A percentile compares a stretch with the other conserved stretches of the same genome.
Evolutionary conservation across 2,329 filamentous ascomycete species (phyloP).

Genomic region (Alternaria longipes): DNA sequence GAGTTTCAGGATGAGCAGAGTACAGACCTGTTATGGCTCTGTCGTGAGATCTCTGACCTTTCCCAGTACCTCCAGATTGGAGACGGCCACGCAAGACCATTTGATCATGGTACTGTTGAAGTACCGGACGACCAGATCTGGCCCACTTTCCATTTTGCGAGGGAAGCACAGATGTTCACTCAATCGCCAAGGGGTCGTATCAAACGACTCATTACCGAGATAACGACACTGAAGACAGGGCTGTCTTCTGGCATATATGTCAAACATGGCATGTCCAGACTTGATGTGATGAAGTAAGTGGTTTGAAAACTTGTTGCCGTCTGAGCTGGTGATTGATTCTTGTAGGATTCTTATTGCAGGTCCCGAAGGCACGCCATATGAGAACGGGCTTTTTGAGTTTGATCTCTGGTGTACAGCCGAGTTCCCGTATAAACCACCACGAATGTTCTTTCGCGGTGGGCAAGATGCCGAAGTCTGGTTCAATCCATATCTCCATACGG

Average conservation of each 20-base stretch:
- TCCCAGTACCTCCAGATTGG: slow-evolving; percentile 25
- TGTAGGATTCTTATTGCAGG: slow-evolving; percentile 53
- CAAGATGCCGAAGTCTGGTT: slow-evolving; percentile 33
- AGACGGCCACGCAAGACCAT: background rate
- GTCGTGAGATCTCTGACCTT: slow-evolving; percentile 39
- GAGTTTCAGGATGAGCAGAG: slow-evolving; percentile 35
- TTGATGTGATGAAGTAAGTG: slow-evolving; percentile 57
- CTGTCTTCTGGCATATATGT: slow-evolving; percentile 62
- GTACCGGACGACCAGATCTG: slow-evolving; percentile 41
- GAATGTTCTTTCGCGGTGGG: slow-evolving; percentile 8
- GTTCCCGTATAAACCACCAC: slow-evolving; percentile 57
- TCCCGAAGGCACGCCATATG: slow-evolving; percentile 61
- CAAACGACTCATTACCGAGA: slow-evolving; percentile 53
- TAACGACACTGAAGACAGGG: slow-evolving; percentile 55
- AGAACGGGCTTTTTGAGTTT: slow-evolving; percentile 63
- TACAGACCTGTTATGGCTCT: slow-evolving; percentile 42
- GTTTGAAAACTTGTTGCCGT: background rate
- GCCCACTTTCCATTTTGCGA: background rate
- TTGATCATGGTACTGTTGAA: slow-evolving; percentile 35
- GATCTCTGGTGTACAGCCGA: slow-evolving; percentile 56
- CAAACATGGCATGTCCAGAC: slow-evolving; percentile 54
- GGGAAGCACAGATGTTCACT: slow-evolving; percentile 1
- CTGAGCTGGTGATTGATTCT: background rate
- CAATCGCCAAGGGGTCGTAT: slow-evolving; percentile 52
- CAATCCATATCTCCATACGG: slow-evolving; percentile 61